Percentiles rank a stretch among this genome's conserved stretches.
Conservation (phyloP, 257 asterid genomes). For the Scutellaria galericulata region DNA sequence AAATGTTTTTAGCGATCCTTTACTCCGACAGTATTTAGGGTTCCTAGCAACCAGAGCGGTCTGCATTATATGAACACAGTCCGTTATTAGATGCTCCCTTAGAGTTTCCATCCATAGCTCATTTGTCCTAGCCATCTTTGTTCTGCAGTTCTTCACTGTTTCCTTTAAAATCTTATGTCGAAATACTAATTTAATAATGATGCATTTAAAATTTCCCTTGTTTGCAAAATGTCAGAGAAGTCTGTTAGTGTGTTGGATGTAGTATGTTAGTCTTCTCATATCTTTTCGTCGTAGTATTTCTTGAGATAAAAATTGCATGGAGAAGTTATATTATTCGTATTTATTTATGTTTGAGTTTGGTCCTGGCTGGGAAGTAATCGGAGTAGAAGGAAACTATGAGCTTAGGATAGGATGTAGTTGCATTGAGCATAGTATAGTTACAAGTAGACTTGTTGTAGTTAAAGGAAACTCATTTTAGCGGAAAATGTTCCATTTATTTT, state of each 20-base stretch:
- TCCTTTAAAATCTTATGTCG: neutral
- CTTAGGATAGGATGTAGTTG: constrained; percentile 3
- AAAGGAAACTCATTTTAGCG: neutral
- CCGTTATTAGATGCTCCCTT: neutral
- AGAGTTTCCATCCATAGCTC: neutral
- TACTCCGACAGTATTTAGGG: too few relatives aligned
- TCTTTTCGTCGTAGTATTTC: neutral
- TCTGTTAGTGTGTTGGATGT: neutral
- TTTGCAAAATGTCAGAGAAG: constrained; percentile 5
- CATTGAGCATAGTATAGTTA: constrained; percentile 1
- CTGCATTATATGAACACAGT: too few relatives aligned
- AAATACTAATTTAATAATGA: neutral
- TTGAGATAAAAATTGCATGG: constrained; percentile 9
- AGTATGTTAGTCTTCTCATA: neutral
- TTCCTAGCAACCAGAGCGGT: too few relatives aligned
- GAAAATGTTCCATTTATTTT: constrained; percentile 24
- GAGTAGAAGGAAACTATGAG: neutral
- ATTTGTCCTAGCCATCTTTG: neutral
- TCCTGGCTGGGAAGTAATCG: constrained; percentile 5
- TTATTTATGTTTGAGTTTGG: neutral
- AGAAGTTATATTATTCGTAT: constrained; percentile 4
- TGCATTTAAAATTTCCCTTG: constrained; percentile 14
- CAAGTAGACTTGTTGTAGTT: constrained; percentile 3
- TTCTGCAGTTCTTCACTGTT: constrained; percentile 18
- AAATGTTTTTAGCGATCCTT: too few relatives aligned